Base-by-base conservation (phyloP, 495 filamentous ascomycete genomes). In the Xylaria grammica region DNA sequence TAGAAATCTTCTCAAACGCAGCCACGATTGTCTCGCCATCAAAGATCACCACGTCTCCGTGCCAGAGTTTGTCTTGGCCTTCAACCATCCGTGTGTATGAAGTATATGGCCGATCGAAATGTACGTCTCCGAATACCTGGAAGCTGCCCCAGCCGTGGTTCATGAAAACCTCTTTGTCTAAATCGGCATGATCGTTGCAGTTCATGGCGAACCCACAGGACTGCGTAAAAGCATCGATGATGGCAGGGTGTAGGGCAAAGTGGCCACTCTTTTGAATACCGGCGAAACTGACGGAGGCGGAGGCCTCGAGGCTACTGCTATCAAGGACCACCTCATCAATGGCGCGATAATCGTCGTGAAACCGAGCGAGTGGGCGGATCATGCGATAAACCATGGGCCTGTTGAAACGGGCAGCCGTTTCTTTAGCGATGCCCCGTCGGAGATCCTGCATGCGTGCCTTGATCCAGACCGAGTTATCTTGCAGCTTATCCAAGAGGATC, bases 101-200 rank as follows among this genome's bases (percentile, higher is more conserved):
- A 20, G 75, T 75, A 65, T 89, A 90, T 0, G 79, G 81, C 66
- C 83, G 81, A 24, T 78, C 77, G 2, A 79, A 77, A n/a, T 78
- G 74, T 30, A 90, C 76, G 42, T 79, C 76, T 50, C 81, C 81
- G 63, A 83, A 77, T 24, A 88, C 79, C 10, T 82, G 81, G 77
- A 89, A 80, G 0, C 78, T 83, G 56, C 84, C 80, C 84, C 87
- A 85, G 7, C 87, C 85, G 60, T 89, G 87, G 63, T 85, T 88
- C 27, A 90, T 79, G 65, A 84, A 90, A 3, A 88, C 83, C 24
- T 85, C 75, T 15, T 81, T 79, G 51, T 85, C 81, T 0, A 81
- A 80, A 51, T 89, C 84, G 5, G 79, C 78, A 26, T 75, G 74
- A 65, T 87, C 86, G 56, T 84, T 89, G 30, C 82, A 85, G 65